Conservation (phyloP, 2,329 filamentous ascomycete species). For the Ceratocystis albifundus region DNA sequence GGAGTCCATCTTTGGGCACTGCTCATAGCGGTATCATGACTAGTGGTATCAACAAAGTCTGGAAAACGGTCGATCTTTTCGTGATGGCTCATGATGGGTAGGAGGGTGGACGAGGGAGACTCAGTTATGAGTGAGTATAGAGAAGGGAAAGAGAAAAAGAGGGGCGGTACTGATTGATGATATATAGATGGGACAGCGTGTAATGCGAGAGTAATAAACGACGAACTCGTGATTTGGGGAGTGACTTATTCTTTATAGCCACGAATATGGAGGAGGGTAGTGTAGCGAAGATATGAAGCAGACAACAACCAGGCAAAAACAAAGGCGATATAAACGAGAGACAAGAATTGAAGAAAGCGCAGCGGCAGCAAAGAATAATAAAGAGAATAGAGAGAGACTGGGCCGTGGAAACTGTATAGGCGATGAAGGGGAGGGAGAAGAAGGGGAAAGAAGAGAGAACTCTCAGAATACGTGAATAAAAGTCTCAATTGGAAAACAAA, state of each 20-base stretch:
- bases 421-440: background rate
- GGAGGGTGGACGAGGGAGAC: background rate
- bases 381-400: background rate
- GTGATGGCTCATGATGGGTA: conserved; percentile 26
- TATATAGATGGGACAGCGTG: too few species aligned
- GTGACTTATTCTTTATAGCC: too few species aligned
- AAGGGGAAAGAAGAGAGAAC: background rate
- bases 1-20: conserved; percentile 18
- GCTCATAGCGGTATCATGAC: conserved; percentile 15
- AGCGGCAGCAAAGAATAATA: background rate
- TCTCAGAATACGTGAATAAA: conserved; percentile 5
- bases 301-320: background rate
- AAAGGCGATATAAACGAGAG: background rate
- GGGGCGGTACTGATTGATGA: background rate
- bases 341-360: conserved; percentile 6
- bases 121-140: background rate
- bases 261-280: too few species aligned
- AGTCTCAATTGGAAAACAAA: background rate
- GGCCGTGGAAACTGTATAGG: background rate
- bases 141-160: background rate
- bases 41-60: conserved; percentile 37
- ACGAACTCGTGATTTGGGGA: too few species aligned
- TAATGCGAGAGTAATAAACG: too few species aligned
- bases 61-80: conserved; percentile 44
- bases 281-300: background rate